A percentile compares a stretch with the other conserved stretches of the same genome.
phyloP scores from a whole-genome alignment of 2,329 filamentous ascomycete genomes.

The Colletotrichum cordylinicola region DNA sequence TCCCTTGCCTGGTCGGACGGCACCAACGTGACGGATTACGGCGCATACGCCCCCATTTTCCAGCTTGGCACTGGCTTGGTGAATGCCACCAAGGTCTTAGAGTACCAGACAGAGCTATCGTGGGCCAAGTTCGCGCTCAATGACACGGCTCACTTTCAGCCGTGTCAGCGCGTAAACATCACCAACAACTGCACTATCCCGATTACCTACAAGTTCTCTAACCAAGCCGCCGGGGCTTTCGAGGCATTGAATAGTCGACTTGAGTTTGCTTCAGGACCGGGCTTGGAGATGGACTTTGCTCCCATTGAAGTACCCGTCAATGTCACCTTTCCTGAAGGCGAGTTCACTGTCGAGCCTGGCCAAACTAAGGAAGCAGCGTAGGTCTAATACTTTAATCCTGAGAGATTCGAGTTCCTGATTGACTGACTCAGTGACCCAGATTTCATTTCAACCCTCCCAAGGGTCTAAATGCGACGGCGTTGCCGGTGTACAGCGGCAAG shows the following conservation, averaged over 20 bases:
- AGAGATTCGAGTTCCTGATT: neutral
- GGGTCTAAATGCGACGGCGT: conserved; percentile 28
- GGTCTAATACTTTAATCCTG: neutral
- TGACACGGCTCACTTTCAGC: conserved; percentile 50
- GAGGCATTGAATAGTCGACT: neutral
- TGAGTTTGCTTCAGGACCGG: neutral
- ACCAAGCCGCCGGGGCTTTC: conserved; percentile 36
- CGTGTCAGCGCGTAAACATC: conserved; percentile 40
- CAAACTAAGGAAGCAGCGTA: conserved; percentile 25
- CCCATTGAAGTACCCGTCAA: neutral
- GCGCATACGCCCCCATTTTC: conserved; percentile 34
- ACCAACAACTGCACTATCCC: conserved; percentile 44
- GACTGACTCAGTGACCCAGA: neutral
- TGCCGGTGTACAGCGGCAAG: conserved; percentile 52
- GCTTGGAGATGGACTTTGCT: neutral
- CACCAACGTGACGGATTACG: conserved; percentile 22
- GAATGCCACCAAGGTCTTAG: conserved; percentile 49
- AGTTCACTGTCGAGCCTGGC: conserved; percentile 30
- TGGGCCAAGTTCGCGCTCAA: conserved; percentile 53
- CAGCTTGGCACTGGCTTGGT: conserved; percentile 54
- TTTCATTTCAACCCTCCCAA: conserved; percentile 32
- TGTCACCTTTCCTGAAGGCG: conserved; percentile 1
- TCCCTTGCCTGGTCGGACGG: conserved; percentile 38
- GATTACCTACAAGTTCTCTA: conserved; percentile 44
- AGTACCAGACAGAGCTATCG: conserved; percentile 41